These are phyloP conservation scores for Hypoxylon sp. DNA, from an alignment of 2,329 filamentous ascomycete genomes.

Conservation along the genomic window DNA sequence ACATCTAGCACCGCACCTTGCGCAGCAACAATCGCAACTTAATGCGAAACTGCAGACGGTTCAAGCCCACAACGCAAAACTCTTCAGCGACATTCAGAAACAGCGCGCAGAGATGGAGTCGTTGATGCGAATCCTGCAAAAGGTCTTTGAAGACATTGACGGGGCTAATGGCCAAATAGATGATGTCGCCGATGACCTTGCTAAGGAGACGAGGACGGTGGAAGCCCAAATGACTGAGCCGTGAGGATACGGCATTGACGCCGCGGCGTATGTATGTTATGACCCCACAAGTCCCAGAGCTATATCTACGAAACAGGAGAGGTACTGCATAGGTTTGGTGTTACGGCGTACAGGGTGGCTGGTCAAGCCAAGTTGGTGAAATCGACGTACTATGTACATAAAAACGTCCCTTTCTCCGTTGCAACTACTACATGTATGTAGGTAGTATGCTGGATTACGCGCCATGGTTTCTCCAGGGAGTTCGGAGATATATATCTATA, in stretches of 20 bases:
- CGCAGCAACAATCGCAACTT: constrained; percentile 68
- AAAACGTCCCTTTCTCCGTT: not conserved
- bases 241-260: constrained; percentile 15
- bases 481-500: too few relatives aligned
- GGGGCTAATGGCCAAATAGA: constrained; percentile 66
- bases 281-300: constrained; percentile 16
- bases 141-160: constrained; percentile 68
- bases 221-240: constrained; percentile 59
- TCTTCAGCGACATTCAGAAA: constrained; percentile 65
- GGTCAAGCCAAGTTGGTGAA: not conserved
- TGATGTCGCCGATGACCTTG: constrained; percentile 64
- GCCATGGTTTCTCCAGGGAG: too few relatives aligned
- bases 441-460: too few relatives aligned
- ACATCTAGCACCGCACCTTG: constrained; percentile 68
- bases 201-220: constrained; percentile 64
- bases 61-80: constrained; percentile 69
- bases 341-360: constrained; percentile 24
- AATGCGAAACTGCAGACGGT: constrained; percentile 70
- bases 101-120: constrained; percentile 70
- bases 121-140: constrained; percentile 66
- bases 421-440: too few relatives aligned
- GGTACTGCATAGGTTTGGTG: constrained; percentile 29
- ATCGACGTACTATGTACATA: constrained; percentile 11
- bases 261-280: not conserved
- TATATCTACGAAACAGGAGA: not conserved